Conservation (phyloP, 2,329 filamentous ascomycete genomes). For the Trichoderma arundinaceum region DNA sequence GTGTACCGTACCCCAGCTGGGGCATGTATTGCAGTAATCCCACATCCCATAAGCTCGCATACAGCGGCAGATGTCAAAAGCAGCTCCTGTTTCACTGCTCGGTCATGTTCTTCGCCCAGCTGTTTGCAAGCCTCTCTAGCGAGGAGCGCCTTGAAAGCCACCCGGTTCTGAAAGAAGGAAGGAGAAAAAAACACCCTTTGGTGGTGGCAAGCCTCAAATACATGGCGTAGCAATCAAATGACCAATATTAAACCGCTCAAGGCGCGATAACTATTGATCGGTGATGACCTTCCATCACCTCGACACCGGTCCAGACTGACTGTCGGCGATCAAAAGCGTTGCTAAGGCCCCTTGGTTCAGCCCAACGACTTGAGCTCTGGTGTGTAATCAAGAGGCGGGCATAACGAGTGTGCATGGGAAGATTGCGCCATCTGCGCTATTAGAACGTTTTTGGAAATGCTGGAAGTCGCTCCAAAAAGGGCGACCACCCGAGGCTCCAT, state of each 20-base stretch:
- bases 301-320: conserved; percentile 4
- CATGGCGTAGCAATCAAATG: not conserved
- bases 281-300: conserved; percentile 1
- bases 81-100: not conserved
- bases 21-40: not conserved
- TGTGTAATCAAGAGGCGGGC: conserved; percentile 14
- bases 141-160: not conserved
- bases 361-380: conserved; percentile 6
- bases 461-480: conserved; percentile 30
- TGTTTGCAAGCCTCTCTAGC: not conserved
- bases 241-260: conserved; percentile 3
- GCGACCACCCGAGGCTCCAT: conserved; percentile 32
- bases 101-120: not conserved
- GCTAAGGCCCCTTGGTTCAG: conserved; percentile 12
- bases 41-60: conserved; percentile 1
- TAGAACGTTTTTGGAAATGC: conserved; percentile 27
- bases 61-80: not conserved
- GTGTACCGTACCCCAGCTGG: not conserved
- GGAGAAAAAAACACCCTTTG: not conserved
- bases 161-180: not conserved
- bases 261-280: conserved; percentile 13
- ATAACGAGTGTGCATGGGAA: conserved; percentile 30
- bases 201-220: not conserved
- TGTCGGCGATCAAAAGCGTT: conserved; percentile 8
- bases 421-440: conserved; percentile 33